These are phyloP conservation scores for Erythrophleum ivorense DNA, from an alignment of 331 rosid species.

Conservation along the genomic window DNA sequence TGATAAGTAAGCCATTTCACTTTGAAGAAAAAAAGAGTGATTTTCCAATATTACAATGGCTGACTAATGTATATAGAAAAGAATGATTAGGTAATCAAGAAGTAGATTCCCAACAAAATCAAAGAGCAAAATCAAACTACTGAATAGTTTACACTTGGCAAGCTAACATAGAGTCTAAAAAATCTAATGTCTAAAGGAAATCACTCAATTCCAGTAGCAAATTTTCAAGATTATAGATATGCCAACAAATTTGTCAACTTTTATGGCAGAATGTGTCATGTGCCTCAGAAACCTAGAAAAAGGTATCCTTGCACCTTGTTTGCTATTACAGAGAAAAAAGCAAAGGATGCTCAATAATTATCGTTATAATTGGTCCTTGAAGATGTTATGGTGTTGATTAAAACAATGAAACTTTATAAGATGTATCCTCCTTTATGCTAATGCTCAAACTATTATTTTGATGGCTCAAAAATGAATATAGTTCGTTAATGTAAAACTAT, in stretches of 20 bases:
- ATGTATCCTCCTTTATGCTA: background rate
- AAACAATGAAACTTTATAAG: background rate
- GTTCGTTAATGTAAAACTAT: background rate
- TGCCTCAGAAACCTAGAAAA: background rate
- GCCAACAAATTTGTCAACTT: no score
- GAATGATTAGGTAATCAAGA: background rate
- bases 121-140: slow-evolving; percentile 3
- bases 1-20: background rate
- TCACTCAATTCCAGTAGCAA: background rate
- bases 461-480: background rate
- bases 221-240: background rate
- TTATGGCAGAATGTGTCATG: background rate
- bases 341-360: no score
- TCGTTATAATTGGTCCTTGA: no score
- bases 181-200: slow-evolving; percentile 13
- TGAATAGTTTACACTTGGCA: background rate
- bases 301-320: background rate
- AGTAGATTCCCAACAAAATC: background rate
- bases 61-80: background rate
- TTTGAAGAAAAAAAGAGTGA: background rate
- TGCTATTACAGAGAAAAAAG: no score
- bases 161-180: background rate
- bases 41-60: background rate
- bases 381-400: background rate
- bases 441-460: background rate